Evolutionary conservation across 139 green algal genomes (phyloP).

Genomic region (Volvox reticuliferus): DNA sequence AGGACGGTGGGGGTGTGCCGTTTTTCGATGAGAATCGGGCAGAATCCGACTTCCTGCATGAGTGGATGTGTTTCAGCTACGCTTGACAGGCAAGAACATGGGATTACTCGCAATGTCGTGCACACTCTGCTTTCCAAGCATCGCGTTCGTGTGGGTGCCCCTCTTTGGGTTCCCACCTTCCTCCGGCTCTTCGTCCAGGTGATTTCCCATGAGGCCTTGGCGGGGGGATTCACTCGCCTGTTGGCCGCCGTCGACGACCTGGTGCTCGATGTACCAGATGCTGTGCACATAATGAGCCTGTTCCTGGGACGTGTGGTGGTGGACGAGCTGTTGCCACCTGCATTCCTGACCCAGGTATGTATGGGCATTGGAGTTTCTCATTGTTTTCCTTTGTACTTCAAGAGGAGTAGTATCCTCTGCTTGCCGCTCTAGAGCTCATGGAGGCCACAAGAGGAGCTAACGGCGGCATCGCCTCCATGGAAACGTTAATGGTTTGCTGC

Average conservation of each 20-base stretch:
- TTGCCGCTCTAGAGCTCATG: not conserved
- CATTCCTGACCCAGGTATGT: conserved; percentile 78
- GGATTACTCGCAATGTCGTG: too few relatives aligned
- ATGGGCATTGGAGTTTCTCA: not conserved
- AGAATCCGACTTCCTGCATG: too few relatives aligned
- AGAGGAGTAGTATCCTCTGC: too few relatives aligned
- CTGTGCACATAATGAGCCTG: conserved; percentile 77
- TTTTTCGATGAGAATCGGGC: too few relatives aligned
- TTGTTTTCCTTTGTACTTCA: too few relatives aligned
- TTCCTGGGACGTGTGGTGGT: conserved; percentile 92
- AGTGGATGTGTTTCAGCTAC: too few relatives aligned
- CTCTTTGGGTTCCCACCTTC: not conserved
- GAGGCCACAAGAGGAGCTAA: too few relatives aligned
- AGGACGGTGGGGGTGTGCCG: too few relatives aligned
- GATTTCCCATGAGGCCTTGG: conserved; percentile 57
- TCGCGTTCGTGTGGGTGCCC: not conserved
- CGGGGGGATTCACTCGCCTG: conserved; percentile 79
- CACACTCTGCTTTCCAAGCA: too few relatives aligned
- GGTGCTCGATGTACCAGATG: conserved; percentile 91
- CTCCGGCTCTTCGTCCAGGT: conserved; percentile 20
- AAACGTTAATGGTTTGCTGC: not conserved
- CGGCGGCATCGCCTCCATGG: not conserved
- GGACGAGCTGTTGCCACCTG: conserved; percentile 94
- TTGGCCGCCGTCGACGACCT: conserved; percentile 85
- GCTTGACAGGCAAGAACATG: too few relatives aligned